phyloP scores from a whole-genome alignment of 2,329 filamentous ascomycete genomes.

The Ophiocordyceps unilateralis region DNA sequence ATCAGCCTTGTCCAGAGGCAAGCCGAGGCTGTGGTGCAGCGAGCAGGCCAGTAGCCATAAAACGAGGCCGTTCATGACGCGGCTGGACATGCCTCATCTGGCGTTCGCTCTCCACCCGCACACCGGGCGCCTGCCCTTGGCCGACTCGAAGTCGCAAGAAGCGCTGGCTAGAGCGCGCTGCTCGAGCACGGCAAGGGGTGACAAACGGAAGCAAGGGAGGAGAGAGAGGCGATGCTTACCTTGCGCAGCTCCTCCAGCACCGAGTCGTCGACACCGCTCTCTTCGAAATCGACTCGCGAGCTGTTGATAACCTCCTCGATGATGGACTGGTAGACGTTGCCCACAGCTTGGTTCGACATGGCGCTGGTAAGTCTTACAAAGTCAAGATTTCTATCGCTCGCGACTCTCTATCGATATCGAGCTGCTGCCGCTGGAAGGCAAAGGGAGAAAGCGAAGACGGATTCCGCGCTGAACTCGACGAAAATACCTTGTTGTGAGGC shows the following conservation, averaged over 20 bases:
- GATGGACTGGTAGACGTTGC: conserved; percentile 62
- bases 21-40: not conserved
- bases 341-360: conserved; percentile 47
- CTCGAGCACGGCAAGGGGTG: too few species aligned
- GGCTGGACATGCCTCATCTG: not conserved
- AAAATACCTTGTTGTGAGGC: too few species aligned
- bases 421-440: not conserved
- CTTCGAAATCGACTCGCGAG: conserved; percentile 90
- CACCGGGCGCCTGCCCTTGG: not conserved
- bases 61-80: not conserved
- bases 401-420: not conserved
- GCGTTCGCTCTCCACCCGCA: not conserved
- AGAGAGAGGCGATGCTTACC: conserved; percentile 36
- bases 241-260: conserved; percentile 75
- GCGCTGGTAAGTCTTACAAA: conserved; percentile 7
- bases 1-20: conserved; percentile 7
- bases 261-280: conserved; percentile 76
- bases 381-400: not conserved
- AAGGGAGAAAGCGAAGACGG: too few species aligned
- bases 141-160: too few species aligned
- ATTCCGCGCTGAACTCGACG: too few species aligned
- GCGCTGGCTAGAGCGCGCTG: too few species aligned
- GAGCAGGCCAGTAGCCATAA: not conserved
- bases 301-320: conserved; percentile 79
- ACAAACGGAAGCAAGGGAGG: not conserved